Evolutionary conservation across 1,284 basidiomycete species (phyloP), one percentile per base, ranked within the genome.

Genomic region (Cutaneotrichosporon sp.): DNA sequence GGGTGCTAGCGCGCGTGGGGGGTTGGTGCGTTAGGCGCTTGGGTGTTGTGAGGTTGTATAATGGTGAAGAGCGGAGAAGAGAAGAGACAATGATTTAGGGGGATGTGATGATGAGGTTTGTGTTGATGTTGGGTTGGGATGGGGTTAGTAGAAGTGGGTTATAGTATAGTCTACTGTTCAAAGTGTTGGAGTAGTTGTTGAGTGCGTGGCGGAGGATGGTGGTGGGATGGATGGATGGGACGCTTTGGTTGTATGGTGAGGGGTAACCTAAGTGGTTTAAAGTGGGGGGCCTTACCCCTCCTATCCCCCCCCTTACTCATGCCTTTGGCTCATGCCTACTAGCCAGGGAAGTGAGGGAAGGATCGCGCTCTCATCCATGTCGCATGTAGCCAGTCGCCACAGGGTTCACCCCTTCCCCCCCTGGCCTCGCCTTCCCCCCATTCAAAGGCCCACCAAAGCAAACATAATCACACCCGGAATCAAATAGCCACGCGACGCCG

Each of bases 111-210:
- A 16, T 50, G 58, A 46, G 26, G 40, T 18, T 5, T 21, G 36
- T 47, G 55, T 42, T 57, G 61, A 22, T 56, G 53, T 32, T 38
- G 60, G 62, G 38, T 10, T 8, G 38, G 13, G 36, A 36, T 36
- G 36, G 36, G 13, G 36, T 9, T 9, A 36, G 36, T 10, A 3
- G 26, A 26, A 26, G 26, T 26, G 26, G 26, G 26, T 26, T 26
- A 26, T 26, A 26, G 26, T 26, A 26, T 26, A 26, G 26, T 26
- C 26, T 26, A 26, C 26, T 36, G 36, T 36, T 10, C 9, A 36
- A 36, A 13, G 36, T 36, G 36, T 36, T 36, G 40, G 40, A 18
- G 14, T 13, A 5, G 40, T 16, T 42, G 40, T 13, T 16, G 40
- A 26, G 36, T 42, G 40, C 14, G 16, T 42, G 40, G 40, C 40